Evolutionary conservation across 78 protist species (phyloP).

Genomic region (Cavenderia fasciculata): DNA sequence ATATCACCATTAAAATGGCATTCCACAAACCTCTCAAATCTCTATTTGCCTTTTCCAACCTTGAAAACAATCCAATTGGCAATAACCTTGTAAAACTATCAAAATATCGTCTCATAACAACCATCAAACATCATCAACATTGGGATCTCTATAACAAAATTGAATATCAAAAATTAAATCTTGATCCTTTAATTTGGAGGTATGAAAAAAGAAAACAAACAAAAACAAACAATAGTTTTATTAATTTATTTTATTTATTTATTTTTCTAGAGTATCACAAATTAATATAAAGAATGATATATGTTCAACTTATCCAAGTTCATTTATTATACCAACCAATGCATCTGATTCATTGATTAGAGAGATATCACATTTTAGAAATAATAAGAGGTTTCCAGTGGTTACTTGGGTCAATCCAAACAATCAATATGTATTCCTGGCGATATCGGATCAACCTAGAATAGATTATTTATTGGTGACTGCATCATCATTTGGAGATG

Average conservation of each 20-base stretch:
- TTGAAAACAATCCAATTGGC: background rate
- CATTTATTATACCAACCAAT: background rate
- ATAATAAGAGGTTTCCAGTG: constrained; percentile 22
- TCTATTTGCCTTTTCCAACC: constrained; percentile 2
- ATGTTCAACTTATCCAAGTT: background rate
- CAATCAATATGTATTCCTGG: background rate
- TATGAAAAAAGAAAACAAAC: no score
- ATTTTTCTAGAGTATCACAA: constrained; percentile 17
- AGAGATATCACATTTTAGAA: constrained; percentile 3
- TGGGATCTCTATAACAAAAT: no score
- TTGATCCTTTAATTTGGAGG: no score
- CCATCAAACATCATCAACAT: no score
- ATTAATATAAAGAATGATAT: background rate
- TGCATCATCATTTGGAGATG: no score
- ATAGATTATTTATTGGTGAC: no score
- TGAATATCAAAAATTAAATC: no score
- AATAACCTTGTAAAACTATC: background rate
- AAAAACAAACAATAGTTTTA: no score
- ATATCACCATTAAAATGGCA: background rate
- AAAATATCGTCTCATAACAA: background rate
- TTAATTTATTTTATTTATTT: no score
- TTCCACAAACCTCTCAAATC: constrained; percentile 37
- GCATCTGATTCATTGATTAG: background rate
- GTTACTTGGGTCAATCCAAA: constrained; percentile 10
- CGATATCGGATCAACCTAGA: constrained; percentile 17